Evolutionary conservation across 176 grass and related monocot species (phyloP), one percentile per base, ranked within the genome.

Genomic region (Zea mays): DNA sequence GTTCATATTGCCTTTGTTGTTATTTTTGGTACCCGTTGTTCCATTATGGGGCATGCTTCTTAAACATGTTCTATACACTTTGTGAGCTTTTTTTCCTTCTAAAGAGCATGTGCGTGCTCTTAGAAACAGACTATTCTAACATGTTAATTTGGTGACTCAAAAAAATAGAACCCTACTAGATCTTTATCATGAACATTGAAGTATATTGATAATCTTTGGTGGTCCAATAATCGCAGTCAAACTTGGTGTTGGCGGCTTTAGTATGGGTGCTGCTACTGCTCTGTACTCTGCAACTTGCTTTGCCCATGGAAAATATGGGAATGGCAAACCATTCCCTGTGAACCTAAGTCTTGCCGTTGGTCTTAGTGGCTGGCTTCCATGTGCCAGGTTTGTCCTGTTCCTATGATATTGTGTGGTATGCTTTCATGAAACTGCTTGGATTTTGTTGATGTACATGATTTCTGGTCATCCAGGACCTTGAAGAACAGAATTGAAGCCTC

Each of bases 301-400:
- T 90, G 83, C 85, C 75, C 87, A 90, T 81, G 96, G 92, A 79
- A 95, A 87, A 87, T 99, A 95, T 74, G 89, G 83, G 74, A 99
- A 99, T 90, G 96, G 81, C 47, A 99, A 93, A 75, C 74, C 89
- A 81, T 99, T 95, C 42, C 71, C 92, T 45, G 86, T 99, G 61
- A 99, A 90, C 52, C 62, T 93, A 86, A 89, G 81, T 83, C 71
- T 80, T 64, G 90, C 85, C 64, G 90, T 99, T 71, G 92, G 87
- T 76, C 88, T 99, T 50, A 99, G 96, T 81, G 96, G 96, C 33
- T 99, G 96, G 96, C 96, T 99, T 80, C 96, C 96, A 58, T 90
- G 83, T 87, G 81, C 92, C 51, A 87, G 90, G 96, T 99, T 78
- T 88, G 82, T 67, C 37, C 65, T 52, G 27, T 33, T 67, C 42